Base-by-base conservation (phyloP, 2,329 filamentous ascomycete genomes). In the Fusarium tjaetaba region DNA sequence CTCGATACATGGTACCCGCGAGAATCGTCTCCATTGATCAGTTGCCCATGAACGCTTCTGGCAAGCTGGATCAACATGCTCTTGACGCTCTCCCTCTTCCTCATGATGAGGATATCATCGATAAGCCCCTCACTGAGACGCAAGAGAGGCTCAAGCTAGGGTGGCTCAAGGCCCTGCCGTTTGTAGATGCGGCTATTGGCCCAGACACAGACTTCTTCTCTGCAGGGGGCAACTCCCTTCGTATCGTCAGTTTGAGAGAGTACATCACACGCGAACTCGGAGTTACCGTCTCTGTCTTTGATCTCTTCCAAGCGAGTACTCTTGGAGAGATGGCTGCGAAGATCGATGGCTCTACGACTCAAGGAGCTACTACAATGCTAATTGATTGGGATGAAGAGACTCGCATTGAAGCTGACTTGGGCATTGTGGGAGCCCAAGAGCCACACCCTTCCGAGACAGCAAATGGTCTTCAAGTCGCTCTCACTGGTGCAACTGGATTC, bases 401-500 rank as follows among this genome's bases (percentile, higher is more conserved):
- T 5, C 36, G 4, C 2, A 30, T 62, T 10, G 18, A 39, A 2
- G 15, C 4, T 14, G 30, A 34, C 24, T 5, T 22, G 26, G 22
- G 4, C 15, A 6, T 16, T 7, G 2, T 18, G 13, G 4, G 7
- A n/a, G 14, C 5, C 5, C 11, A 38, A 3, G 32, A 4, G 2
- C 3, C 22, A 9, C 16, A 1, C 2, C 16, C 26, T 30, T 45
- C 51, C 2, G 28, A 49, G 4, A 13, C 11, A 16, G 4, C 42
- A 18, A 43, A 43, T 43, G 18, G 5, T 11, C 4, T 63, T 5
- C 18, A 63, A 11, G 42, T 63, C 7, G 42, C 14, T 0, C 32
- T 63, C 5, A 63, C 52, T 4, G 61, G 61, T 24, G 46, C 52
- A 20, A 63, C 52, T 15, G 61, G 61, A 16, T 63, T 63, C n/a